phyloP scores from a whole-genome alignment of 345 rosid species.

The Microcos paniculata region DNA sequence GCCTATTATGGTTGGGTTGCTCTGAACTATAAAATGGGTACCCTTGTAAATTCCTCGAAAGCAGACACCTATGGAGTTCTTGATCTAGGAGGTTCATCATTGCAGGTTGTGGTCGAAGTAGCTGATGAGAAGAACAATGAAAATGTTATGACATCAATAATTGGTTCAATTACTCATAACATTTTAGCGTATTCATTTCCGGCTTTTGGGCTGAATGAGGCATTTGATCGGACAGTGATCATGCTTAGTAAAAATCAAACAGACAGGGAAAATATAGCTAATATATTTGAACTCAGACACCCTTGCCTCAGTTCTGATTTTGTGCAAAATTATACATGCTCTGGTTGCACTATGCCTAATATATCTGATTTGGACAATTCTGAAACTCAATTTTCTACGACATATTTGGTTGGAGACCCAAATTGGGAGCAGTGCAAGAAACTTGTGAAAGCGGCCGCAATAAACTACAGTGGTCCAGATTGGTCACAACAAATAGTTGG shows the following conservation, averaged over 20 bases:
- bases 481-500: constrained; percentile 15
- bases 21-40: constrained; percentile 52
- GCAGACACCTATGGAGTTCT: constrained; percentile 50
- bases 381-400: constrained; percentile 5
- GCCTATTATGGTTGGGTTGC: constrained; percentile 73
- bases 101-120: constrained; percentile 55
- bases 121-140: constrained; percentile 23
- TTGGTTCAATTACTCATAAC: constrained; percentile 31
- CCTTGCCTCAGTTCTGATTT: constrained; percentile 50
- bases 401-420: constrained; percentile 45
- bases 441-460: constrained; percentile 48
- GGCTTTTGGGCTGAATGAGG: constrained; percentile 51
- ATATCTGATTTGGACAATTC: constrained; percentile 7
- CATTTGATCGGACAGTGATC: constrained; percentile 54
- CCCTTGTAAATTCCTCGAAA: constrained; percentile 34
- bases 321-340: constrained; percentile 43
- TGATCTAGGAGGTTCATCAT: constrained; percentile 67
- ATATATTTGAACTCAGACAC: constrained; percentile 36
- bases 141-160: constrained; percentile 34
- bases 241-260: constrained; percentile 32
- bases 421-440: constrained; percentile 50
- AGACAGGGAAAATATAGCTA: constrained; percentile 7
- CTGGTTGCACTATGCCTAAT: constrained; percentile 24
- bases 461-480: constrained; percentile 38
- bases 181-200: constrained; percentile 50